Evolutionary conservation across 2,329 filamentous ascomycete species (phyloP).

Genomic region (Dothideomycetidae sp.): DNA sequence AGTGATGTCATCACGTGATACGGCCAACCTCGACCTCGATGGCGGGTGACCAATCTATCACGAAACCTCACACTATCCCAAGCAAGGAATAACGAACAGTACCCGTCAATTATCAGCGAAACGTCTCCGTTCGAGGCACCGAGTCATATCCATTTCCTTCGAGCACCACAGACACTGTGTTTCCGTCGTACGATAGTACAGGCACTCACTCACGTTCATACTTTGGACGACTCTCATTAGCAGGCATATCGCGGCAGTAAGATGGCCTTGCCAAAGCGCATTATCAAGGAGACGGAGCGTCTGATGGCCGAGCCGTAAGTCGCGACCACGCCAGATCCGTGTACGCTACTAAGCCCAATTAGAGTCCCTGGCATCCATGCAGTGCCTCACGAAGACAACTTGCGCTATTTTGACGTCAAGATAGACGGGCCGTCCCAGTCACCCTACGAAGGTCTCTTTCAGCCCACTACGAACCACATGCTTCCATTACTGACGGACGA

Average conservation of each 20-base stretch:
- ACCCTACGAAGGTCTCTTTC: conserved; percentile 69
- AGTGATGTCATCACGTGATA: no score
- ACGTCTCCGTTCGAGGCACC: no score
- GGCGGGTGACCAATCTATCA: no score
- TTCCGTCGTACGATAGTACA: no score
- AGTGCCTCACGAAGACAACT: conserved; percentile 89
- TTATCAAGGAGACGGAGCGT: conserved; percentile 96
- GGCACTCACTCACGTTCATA: not conserved
- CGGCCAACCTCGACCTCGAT: no score
- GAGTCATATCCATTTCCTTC: no score
- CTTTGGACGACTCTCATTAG: not conserved
- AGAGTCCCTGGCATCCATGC: conserved; percentile 95
- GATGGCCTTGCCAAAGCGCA: conserved; percentile 81
- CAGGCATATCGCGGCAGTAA: conserved; percentile 6
- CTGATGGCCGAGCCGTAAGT: conserved; percentile 89
- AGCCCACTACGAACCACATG: not conserved
- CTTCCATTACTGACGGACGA: conserved; percentile 9
- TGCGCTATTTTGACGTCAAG: conserved; percentile 94
- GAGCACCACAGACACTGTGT: no score
- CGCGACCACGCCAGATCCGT: conserved; percentile 4
- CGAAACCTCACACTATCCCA: no score
- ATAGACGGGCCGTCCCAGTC: conserved; percentile 87
- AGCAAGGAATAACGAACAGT: no score
- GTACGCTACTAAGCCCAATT: conserved; percentile 11
- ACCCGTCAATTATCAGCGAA: no score